A percentile compares a stretch with the other conserved stretches of the same genome.
These are phyloP conservation scores for Zizania palustris DNA, from an alignment of 202 grass and related monocot species.

Conservation along the genomic window DNA sequence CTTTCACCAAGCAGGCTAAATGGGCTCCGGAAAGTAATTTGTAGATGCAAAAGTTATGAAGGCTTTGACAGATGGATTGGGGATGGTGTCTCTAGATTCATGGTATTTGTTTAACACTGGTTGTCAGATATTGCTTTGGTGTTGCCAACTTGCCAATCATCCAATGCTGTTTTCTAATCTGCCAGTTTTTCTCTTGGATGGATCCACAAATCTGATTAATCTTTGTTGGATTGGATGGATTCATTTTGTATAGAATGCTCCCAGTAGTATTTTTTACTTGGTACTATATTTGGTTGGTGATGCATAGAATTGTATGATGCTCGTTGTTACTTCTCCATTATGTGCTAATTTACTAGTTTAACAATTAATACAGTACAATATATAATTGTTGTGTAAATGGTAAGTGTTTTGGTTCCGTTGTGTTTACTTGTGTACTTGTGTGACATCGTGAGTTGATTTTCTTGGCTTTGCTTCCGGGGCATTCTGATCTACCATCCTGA, in stretches of 20 bases:
- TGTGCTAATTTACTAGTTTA: not conserved
- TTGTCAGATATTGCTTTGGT: not conserved
- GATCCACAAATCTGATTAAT: not conserved
- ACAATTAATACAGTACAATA: not conserved
- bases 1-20: not conserved
- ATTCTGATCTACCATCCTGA: slow-evolving; percentile 40
- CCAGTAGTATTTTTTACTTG: not conserved
- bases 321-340: not conserved
- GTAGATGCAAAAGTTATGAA: slow-evolving; percentile 52
- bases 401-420: not conserved
- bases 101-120: not conserved
- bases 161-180: not conserved
- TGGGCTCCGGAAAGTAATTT: slow-evolving; percentile 34
- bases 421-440: too few relatives aligned
- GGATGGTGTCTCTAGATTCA: not conserved
- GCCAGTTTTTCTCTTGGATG: not conserved
- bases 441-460: not conserved
- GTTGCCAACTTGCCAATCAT: not conserved
- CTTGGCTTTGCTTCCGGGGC: not conserved
- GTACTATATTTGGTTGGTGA: not conserved
- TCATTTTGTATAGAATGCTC: slow-evolving; percentile 5
- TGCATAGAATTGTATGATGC: not conserved
- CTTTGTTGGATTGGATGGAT: not conserved
- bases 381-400: not conserved
- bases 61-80: slow-evolving; percentile 30